phyloP scores from a whole-genome alignment of 768 basidiomycete species.

The Lyophyllum shimeji region DNA sequence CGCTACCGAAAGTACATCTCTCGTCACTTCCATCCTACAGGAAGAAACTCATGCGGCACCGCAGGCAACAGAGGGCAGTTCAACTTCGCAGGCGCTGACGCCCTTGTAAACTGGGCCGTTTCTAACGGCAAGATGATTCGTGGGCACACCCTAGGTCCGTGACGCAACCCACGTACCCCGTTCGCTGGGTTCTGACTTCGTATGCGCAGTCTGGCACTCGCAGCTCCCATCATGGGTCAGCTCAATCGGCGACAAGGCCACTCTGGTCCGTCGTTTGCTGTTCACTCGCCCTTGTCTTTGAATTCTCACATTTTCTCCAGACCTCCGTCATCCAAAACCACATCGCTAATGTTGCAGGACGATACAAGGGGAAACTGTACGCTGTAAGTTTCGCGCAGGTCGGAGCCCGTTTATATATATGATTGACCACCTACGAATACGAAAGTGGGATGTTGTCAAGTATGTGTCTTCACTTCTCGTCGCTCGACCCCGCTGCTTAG shows the following conservation, averaged over 20 bases:
- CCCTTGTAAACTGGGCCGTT: conserved; percentile 40
- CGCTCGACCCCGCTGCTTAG: neutral
- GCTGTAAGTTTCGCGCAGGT: conserved; percentile 19
- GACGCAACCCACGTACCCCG: neutral
- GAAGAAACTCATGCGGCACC: neutral
- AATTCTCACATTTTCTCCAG: conserved; percentile 15
- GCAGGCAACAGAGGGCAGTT: conserved; percentile 28
- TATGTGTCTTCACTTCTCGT: conserved; percentile 17
- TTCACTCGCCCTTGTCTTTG: neutral
- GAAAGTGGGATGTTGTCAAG: conserved; percentile 46
- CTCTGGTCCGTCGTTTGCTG: conserved; percentile 27
- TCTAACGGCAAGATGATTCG: conserved; percentile 40
- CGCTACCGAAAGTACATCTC: conserved; percentile 31
- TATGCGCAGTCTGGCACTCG: conserved; percentile 24
- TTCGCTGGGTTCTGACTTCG: neutral
- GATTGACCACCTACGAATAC: neutral
- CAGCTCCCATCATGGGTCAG: conserved; percentile 46
- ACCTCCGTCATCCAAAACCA: conserved; percentile 47
- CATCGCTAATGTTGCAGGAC: conserved; percentile 43
- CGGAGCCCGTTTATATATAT: neutral
- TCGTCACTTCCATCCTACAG: neutral
- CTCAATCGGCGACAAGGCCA: conserved; percentile 33
- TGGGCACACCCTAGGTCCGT: conserved; percentile 39
- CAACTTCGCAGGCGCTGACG: conserved; percentile 31
- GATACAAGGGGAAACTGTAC: conserved; percentile 47